phyloP scores from a whole-genome alignment of 1,284 basidiomycete species.

The Flammula alnicola region DNA sequence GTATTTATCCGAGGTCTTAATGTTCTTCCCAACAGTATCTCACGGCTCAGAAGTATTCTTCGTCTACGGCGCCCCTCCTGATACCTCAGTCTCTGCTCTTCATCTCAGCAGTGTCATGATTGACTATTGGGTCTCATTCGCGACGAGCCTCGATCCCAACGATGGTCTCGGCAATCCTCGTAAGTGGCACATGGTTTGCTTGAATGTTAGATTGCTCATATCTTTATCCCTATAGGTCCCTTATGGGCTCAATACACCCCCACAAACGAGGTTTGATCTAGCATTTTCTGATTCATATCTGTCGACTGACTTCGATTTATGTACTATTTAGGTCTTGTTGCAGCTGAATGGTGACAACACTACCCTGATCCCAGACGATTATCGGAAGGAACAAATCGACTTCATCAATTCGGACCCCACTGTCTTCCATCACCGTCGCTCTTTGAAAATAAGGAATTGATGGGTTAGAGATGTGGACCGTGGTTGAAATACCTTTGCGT shows the following conservation, averaged over 20 bases:
- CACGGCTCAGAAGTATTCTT: constrained; percentile 45
- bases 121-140: constrained; percentile 57
- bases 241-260: constrained; percentile 30
- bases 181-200: constrained; percentile 27
- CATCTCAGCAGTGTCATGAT: constrained; percentile 43
- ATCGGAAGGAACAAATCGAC: constrained; percentile 36
- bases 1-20: too few relatives aligned
- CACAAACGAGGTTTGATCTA: constrained; percentile 28
- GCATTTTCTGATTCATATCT: too few relatives aligned
- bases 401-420: constrained; percentile 37
- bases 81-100: constrained; percentile 26
- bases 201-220: too few relatives aligned
- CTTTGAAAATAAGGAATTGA: not conserved
- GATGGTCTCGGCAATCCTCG: constrained; percentile 45
- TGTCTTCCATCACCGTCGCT: constrained; percentile 23
- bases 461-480: too few relatives aligned
- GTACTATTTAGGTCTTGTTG: too few relatives aligned
- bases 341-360: constrained; percentile 40
- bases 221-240: not conserved
- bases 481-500: too few relatives aligned
- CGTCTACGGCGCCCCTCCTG: constrained; percentile 36
- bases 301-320: too few relatives aligned
- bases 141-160: constrained; percentile 49
- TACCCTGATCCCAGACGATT: constrained; percentile 40
- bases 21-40: constrained; percentile 35